These are phyloP conservation scores for Lactarius indigo DNA, from an alignment of 768 basidiomycete genomes.

Conservation along the genomic window DNA sequence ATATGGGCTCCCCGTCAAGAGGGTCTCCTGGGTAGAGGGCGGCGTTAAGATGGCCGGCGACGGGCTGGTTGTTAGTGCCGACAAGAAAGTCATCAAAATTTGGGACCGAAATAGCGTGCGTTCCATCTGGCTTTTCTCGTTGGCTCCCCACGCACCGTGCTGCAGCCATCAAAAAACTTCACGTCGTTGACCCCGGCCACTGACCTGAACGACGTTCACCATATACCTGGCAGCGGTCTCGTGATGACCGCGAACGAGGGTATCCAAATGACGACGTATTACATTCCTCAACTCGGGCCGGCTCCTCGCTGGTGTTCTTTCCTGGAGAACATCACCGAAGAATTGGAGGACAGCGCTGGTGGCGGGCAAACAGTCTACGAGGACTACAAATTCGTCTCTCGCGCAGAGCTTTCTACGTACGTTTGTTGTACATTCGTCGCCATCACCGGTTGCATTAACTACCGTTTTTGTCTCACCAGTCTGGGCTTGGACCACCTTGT, in stretches of 20 bases:
- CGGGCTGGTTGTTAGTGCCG: conserved; percentile 86
- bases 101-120: conserved; percentile 86
- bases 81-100: conserved; percentile 96
- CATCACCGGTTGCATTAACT: conserved; percentile 5
- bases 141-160: conserved; percentile 9
- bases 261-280: conserved; percentile 93
- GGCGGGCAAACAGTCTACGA: conserved; percentile 71
- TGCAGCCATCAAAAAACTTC: conserved; percentile 82
- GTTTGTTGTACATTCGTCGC: conserved; percentile 32
- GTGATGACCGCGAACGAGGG: conserved; percentile 93
- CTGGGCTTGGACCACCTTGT: conserved; percentile 94
- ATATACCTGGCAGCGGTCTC: conserved; percentile 84
- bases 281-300: conserved; percentile 93
- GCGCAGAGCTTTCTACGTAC: conserved; percentile 78
- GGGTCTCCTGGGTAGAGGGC: conserved; percentile 85
- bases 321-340: conserved; percentile 97
- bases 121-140: conserved; percentile 39
- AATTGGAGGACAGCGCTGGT: conserved; percentile 86
- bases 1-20: conserved; percentile 87
- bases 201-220: conserved; percentile 88
- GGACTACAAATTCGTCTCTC: conserved; percentile 96
- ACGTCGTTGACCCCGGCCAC: conserved; percentile 87
- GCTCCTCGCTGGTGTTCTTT: conserved; percentile 97
- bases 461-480: conserved; percentile 38
- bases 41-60: conserved; percentile 81